phyloP scores from a whole-genome alignment of 106 monocot species.

The Apostasia shenzhenica region DNA sequence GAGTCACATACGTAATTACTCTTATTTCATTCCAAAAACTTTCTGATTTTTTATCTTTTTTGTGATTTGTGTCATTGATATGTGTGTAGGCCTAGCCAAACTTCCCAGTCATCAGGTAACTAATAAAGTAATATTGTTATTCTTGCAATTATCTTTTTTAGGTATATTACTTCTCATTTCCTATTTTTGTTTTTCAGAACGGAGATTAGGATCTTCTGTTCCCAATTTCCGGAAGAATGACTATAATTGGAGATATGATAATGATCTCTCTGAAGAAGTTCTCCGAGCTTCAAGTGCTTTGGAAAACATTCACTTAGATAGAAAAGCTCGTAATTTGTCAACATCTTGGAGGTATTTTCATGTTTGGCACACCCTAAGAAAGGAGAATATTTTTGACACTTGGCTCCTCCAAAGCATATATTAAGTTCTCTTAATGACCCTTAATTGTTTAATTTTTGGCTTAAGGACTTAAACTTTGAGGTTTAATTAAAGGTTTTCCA shows the following conservation, averaged over 20 bases:
- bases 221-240: slow-evolving; percentile 39
- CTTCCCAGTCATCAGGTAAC: slow-evolving; percentile 45
- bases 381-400: too few relatives aligned
- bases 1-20: too few relatives aligned
- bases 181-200: slow-evolving; percentile 15
- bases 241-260: slow-evolving; percentile 41
- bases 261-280: slow-evolving; percentile 45
- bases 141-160: background rate
- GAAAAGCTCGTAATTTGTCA: slow-evolving; percentile 40
- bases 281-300: slow-evolving; percentile 41
- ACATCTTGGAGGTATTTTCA: slow-evolving; percentile 50
- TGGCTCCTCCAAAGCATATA: too few relatives aligned
- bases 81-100: slow-evolving; percentile 19
- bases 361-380: too few relatives aligned
- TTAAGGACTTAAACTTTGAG: too few relatives aligned
- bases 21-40: too few relatives aligned
- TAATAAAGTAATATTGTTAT: background rate
- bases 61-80: background rate
- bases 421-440: too few relatives aligned
- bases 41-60: too few relatives aligned
- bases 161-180: background rate
- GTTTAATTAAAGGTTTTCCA: too few relatives aligned
- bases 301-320: slow-evolving; percentile 50
- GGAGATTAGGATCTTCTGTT: slow-evolving; percentile 29
- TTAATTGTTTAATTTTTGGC: too few relatives aligned